Evolutionary conservation across 768 basidiomycete genomes (phyloP).

Genomic region (Plicaturopsis crispa): DNA sequence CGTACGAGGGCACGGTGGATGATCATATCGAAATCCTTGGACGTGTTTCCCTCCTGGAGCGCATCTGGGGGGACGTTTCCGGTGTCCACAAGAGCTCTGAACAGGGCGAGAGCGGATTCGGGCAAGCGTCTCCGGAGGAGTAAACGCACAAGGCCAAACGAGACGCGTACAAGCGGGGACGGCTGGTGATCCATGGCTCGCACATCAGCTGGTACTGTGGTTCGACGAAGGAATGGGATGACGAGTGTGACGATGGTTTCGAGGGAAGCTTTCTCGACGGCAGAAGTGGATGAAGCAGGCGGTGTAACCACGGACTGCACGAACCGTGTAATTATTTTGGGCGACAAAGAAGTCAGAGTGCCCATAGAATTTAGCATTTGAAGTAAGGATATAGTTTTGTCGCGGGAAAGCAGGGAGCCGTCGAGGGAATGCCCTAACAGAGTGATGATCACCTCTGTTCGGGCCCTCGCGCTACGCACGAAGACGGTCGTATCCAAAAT

Average conservation of each 20-base stretch:
- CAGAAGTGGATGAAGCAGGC: slow-evolving; percentile 7
- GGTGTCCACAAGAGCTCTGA: slow-evolving; percentile 38
- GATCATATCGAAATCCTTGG: slow-evolving; percentile 36
- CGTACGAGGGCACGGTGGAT: slow-evolving; percentile 41
- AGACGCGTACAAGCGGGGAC: slow-evolving; percentile 25
- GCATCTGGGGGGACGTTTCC: slow-evolving; percentile 40
- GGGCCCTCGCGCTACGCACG: neutral
- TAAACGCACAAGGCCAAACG: slow-evolving; percentile 37
- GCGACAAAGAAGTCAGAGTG: slow-evolving; percentile 16
- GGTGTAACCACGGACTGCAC: slow-evolving; percentile 9
- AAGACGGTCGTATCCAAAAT: slow-evolving; percentile 23
- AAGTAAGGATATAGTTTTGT: slow-evolving; percentile 13
- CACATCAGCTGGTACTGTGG: slow-evolving; percentile 19
- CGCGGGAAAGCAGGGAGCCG: slow-evolving; percentile 13
- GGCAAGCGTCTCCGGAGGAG: slow-evolving; percentile 28
- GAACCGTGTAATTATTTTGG: neutral
- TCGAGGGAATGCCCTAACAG: neutral
- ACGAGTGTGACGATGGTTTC: slow-evolving; percentile 24
- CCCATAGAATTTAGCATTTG: slow-evolving; percentile 14
- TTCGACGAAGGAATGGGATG: slow-evolving; percentile 15
- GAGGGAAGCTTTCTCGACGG: slow-evolving; percentile 15
- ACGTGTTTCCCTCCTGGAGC: slow-evolving; percentile 26
- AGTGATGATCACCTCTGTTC: slow-evolving; percentile 7
- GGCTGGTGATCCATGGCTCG: slow-evolving; percentile 28
- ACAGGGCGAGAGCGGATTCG: slow-evolving; percentile 33